phyloP scores from a whole-genome alignment of 2,329 filamentous ascomycete species.

The Chrysosporium queenslandicum region DNA sequence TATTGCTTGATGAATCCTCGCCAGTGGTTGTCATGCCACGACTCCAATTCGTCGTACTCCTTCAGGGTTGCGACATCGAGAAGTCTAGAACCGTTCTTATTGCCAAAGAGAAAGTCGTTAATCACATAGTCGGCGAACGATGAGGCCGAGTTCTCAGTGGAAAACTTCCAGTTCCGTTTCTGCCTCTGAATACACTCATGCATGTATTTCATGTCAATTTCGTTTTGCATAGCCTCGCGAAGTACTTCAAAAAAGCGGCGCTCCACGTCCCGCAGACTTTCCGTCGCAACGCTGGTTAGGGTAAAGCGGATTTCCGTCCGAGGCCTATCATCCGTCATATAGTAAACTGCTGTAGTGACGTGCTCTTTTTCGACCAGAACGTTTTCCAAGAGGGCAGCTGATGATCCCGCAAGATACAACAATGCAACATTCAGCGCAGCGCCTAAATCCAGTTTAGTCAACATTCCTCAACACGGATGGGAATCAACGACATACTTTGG shows the following conservation, averaged over 20 bases:
- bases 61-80: constrained; percentile 45
- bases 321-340: constrained; percentile 67
- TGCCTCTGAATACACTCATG: constrained; percentile 76
- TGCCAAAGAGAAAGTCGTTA: constrained; percentile 82
- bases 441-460: constrained; percentile 2
- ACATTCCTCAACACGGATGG: constrained; percentile 5
- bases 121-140: constrained; percentile 82
- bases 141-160: constrained; percentile 68
- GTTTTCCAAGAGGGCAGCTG: constrained; percentile 85
- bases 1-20: constrained; percentile 69
- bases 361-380: constrained; percentile 86
- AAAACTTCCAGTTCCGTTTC: constrained; percentile 69
- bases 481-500: constrained; percentile 36
- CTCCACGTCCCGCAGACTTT: constrained; percentile 73
- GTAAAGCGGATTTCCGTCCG: constrained; percentile 78
- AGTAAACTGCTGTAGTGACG: constrained; percentile 74
- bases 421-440: constrained; percentile 71
- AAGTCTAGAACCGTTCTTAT: constrained; percentile 68
- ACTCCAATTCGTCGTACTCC: constrained; percentile 57
- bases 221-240: constrained; percentile 63
- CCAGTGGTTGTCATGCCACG: constrained; percentile 80
- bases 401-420: constrained; percentile 83
- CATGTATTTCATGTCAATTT: constrained; percentile 83
- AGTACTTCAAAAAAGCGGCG: constrained; percentile 75
- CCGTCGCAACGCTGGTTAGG: constrained; percentile 75